Evolutionary conservation across 2,329 filamentous ascomycete species (phyloP), one percentile per base, ranked within the genome.

Genomic region (Plectosphaerella plurivora): DNA sequence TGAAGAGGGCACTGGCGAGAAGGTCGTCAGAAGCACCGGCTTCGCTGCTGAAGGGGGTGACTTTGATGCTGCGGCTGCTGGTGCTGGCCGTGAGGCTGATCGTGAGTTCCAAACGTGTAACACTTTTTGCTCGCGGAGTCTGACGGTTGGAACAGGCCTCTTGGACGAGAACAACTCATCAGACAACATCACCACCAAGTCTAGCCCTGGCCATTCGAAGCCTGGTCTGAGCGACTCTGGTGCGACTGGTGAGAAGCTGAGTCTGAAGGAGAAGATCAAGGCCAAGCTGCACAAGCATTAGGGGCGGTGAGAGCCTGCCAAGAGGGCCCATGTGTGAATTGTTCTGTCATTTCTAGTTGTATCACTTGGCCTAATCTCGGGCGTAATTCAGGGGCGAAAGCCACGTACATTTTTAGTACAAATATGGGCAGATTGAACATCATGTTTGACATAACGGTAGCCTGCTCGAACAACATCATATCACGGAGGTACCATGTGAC

Each of bases 1-100:
- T 22, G 65, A 67, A 14, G 68, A 75, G 55, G 78, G 76, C 1
- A 82, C 78, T 0, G 82, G 82, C 7, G 78, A 83, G 63, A 62
- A 79, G 60, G 79, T 79, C 53, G 74, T 86, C 56, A 81, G 77
- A 66, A 77, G 75, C 20, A 76, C 74, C 1, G 86, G 85, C 0
- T 64, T 87, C 25, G 68, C 73, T 35, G 82, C 83, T 15, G 84
- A 89, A 39, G 85, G 86, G 1, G 85, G 86, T 6, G 75, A 88
- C 59, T 87, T 88, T 62, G 86, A 88, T 60, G 83, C 81, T 4
- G 70, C 76, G 8, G 78, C 78, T 54, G 78, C 84, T 0, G 86
- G 86, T 11, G 86, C 86, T 11, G 84, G 83, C 3, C 71, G 68
- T 36, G 86, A 89, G 65, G 86, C 86, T 55, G 83, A 87, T 58